Percentiles rank a stretch among this genome's conserved stretches.
Conservation (phyloP, 2,329 filamentous ascomycete genomes). For the Colletotrichum lini region DNA sequence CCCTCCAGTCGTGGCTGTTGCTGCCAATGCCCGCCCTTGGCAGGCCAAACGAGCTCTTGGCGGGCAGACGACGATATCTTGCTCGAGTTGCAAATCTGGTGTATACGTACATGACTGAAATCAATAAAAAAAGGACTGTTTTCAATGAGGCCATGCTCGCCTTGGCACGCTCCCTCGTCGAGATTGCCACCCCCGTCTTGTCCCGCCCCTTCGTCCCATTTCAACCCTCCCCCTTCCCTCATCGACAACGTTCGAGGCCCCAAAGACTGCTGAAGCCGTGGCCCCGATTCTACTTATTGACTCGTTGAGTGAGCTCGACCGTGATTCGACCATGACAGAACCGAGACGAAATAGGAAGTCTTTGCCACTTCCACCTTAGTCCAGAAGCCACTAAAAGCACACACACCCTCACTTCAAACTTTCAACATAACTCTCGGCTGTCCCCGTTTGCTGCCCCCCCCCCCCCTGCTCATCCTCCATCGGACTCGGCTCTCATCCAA, state of each 20-base stretch:
- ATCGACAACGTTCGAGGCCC: neutral
- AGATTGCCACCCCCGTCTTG: constrained; percentile 3
- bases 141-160: neutral
- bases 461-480: no score
- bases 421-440: neutral
- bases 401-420: no score
- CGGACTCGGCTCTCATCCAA: no score
- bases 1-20: neutral
- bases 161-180: constrained; percentile 20
- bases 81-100: neutral
- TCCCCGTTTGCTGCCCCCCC: neutral
- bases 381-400: neutral
- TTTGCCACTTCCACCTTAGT: neutral
- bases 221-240: neutral
- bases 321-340: neutral
- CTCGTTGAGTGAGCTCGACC: no score
- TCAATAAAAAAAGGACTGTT: constrained; percentile 2
- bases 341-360: neutral
- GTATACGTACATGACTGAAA: neutral
- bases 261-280: neutral
- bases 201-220: no score
- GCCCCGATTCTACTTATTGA: neutral
- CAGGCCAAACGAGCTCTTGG: constrained; percentile 11
- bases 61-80: constrained; percentile 21
- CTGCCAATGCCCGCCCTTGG: neutral